phyloP scores from a whole-genome alignment of 352 stramenopile species.

The Pythium myriotylum region DNA sequence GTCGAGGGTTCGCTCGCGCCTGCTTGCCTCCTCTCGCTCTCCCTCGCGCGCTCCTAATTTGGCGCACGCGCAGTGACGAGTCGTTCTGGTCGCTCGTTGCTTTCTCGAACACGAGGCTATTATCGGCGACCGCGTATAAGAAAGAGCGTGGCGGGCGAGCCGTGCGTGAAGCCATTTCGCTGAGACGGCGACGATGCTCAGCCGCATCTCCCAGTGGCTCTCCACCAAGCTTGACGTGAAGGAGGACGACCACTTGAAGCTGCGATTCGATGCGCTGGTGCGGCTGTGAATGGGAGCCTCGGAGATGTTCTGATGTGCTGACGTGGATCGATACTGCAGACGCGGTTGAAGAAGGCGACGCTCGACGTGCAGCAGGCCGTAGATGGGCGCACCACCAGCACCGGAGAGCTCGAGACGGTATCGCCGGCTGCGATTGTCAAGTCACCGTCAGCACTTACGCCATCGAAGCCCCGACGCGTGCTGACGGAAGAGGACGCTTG shows the following conservation, averaged over 20 bases:
- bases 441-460: constrained; percentile 11
- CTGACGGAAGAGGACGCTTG: constrained; percentile 60
- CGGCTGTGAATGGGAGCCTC: constrained; percentile 8
- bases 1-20: not conserved
- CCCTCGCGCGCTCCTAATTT: not conserved
- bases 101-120: constrained; percentile 6
- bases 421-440: constrained; percentile 12
- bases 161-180: too few relatives aligned
- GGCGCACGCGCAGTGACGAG: not conserved
- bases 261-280: constrained; percentile 69
- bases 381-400: constrained; percentile 35
- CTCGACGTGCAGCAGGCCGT: constrained; percentile 43
- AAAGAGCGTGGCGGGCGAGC: not conserved
- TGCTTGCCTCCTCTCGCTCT: not conserved
- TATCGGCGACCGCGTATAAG: constrained; percentile 19
- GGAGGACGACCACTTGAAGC: constrained; percentile 49
- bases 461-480: constrained; percentile 18
- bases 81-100: constrained; percentile 3
- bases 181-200: constrained; percentile 42
- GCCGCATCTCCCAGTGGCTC: constrained; percentile 69
- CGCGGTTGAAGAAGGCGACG: constrained; percentile 70
- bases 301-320: not conserved
- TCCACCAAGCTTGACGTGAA: constrained; percentile 59
- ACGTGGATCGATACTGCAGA: constrained; percentile 30
- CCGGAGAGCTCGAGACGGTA: constrained; percentile 13